Evolutionary conservation across 495 filamentous ascomycete species (phyloP), one percentile per base, ranked within the genome.

Genomic region (Podospora conica): DNA sequence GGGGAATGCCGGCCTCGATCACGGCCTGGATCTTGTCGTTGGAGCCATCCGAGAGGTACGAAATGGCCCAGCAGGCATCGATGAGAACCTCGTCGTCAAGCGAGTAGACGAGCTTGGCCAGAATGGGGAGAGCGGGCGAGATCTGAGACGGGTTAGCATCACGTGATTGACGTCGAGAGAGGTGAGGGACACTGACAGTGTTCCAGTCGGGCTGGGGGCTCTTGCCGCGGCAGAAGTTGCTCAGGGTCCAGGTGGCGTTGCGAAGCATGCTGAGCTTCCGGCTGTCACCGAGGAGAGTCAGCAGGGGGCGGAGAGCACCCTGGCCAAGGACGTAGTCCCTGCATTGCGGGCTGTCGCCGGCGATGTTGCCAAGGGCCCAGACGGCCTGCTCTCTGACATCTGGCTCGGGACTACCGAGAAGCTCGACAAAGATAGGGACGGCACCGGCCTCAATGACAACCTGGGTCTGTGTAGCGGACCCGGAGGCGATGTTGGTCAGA

Each of bases 21-120:
- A 99, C 96, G 56, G 96, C 94, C 78, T 99, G 96, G 68, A 99
- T 99, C 84, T 99, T 99, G 71, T 99, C 96, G 75, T 99, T 99
- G 68, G 92, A 88, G 21, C 96, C 96, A 77, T 99, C 96, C n/a
- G 96, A 98, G 53, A 99, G 85, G 71, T 99, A 99, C 5, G 96
- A 98, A 76, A 99, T 97, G 61, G 96, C 96, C 96, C 96, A 99
- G 86, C 96, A 99, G 57, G 96, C 95, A 78, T 99, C 96, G 70
- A 99, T 99, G 68, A 99, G 81, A 58, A 99, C 96, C 76, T 99
- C 96, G 67, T 99, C 96, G 72, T 99, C 96, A 18, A 99, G 85
- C 62, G 96, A 98, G 79, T 98, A 99, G 55, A 98, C 94, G 31
- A 99, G 86, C 84, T 98, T 98, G 67, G 95, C 86, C 65, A 99